Conservation (phyloP, 768 basidiomycete genomes). For the Russula sp. region DNA sequence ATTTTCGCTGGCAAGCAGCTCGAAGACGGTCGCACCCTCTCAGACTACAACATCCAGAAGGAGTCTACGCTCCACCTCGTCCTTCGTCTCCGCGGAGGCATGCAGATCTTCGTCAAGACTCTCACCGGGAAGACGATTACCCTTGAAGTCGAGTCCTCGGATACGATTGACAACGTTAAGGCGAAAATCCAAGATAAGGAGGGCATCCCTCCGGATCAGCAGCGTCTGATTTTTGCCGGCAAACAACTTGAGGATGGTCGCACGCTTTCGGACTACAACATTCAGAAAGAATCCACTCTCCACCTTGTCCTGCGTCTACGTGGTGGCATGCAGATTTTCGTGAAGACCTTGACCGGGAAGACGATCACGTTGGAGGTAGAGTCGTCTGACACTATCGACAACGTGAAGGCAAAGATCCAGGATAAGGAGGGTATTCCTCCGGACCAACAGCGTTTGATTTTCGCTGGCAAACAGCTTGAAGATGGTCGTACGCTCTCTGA, state of each 20-base stretch:
- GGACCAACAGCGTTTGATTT: slow-evolving; percentile 29
- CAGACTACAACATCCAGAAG: slow-evolving; percentile 38
- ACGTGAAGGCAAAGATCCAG: slow-evolving; percentile 29
- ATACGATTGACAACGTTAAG: slow-evolving; percentile 30
- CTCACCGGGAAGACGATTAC: slow-evolving; percentile 30
- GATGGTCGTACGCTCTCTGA: slow-evolving; percentile 29
- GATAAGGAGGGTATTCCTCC: slow-evolving; percentile 30
- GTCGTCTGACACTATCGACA: slow-evolving; percentile 29
- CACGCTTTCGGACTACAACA: slow-evolving; percentile 28
- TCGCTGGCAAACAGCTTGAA: slow-evolving; percentile 29
- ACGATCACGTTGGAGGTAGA: slow-evolving; percentile 30
- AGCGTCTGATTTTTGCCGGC: slow-evolving; percentile 28
- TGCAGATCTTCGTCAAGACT: slow-evolving; percentile 30
- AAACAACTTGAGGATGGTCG: slow-evolving; percentile 29
- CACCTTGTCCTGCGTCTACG: slow-evolving; percentile 29
- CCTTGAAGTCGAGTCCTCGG: slow-evolving; percentile 28
- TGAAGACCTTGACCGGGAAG: slow-evolving; percentile 27
- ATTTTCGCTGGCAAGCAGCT: slow-evolving; percentile 38
- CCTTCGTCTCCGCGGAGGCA: slow-evolving; percentile 29
- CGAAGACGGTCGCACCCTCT: slow-evolving; percentile 37
- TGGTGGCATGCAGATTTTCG: slow-evolving; percentile 29
- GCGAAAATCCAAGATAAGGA: slow-evolving; percentile 31
- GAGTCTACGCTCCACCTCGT: slow-evolving; percentile 36
- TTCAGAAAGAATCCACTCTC: slow-evolving; percentile 29
- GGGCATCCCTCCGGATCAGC: slow-evolving; percentile 29